Percentiles rank a stretch among this genome's conserved stretches.
phyloP scores from a whole-genome alignment of 169 alveolate genomes.

The Plasmodium knowlesi region DNA sequence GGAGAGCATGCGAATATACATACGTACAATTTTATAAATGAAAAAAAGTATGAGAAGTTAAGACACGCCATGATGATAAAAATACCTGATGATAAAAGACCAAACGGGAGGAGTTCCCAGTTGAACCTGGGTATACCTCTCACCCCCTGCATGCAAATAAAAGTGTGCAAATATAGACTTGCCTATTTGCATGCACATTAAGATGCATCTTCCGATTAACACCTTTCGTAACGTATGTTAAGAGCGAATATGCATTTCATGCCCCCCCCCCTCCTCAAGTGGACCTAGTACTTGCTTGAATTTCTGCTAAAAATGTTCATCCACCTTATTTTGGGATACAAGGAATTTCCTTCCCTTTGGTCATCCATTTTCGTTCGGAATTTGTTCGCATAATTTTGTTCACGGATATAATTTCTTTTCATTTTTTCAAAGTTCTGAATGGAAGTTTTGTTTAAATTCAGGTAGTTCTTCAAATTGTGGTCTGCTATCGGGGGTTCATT shows the following conservation, averaged over 20 bases:
- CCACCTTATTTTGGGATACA: constrained; percentile 53
- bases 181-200: neutral
- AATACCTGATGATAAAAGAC: neutral
- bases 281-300: neutral
- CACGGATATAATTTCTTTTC: neutral
- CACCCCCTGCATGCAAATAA: neutral
- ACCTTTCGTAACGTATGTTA: neutral
- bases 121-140: neutral
- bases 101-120: neutral
- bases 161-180: neutral
- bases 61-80: neutral
- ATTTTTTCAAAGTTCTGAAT: constrained; percentile 20
- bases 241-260: too few relatives aligned
- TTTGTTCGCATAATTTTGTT: neutral
- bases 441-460: constrained; percentile 23
- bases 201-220: neutral
- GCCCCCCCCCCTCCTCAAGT: neutral
- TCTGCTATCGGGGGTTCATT: neutral
- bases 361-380: neutral
- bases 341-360: neutral
- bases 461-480: constrained; percentile 7
- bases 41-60: neutral
- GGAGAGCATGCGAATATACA: neutral
- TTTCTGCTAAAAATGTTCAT: constrained; percentile 45
- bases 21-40: neutral